Conservation (phyloP, 1,284 basidiomycete genomes). For the Ceratobasidium papillatum region DNA sequence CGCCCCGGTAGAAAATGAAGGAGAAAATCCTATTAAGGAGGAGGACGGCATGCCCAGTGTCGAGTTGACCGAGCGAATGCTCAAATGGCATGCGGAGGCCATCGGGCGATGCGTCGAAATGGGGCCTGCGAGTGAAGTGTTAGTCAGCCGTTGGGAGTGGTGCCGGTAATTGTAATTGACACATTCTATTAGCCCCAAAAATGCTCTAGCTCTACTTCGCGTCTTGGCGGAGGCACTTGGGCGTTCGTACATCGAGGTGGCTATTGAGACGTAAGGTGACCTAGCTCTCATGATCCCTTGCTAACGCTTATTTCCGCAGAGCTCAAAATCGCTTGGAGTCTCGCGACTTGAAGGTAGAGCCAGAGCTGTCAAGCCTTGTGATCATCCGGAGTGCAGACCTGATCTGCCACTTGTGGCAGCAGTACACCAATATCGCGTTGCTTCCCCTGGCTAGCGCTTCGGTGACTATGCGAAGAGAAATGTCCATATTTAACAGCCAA, state of each 20-base stretch:
- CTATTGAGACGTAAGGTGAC: constrained; percentile 84
- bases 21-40: constrained; percentile 75
- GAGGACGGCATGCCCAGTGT: constrained; percentile 83
- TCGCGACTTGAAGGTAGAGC: constrained; percentile 80
- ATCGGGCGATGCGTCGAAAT: constrained; percentile 92
- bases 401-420: constrained; percentile 95
- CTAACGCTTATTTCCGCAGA: constrained; percentile 55
- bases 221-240: constrained; percentile 91
- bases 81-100: constrained; percentile 96
- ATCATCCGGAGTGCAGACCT: constrained; percentile 84
- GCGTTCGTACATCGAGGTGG: constrained; percentile 87
- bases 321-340: constrained; percentile 76
- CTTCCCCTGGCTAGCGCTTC: constrained; percentile 88
- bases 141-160: constrained; percentile 52
- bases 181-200: constrained; percentile 74
- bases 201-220: constrained; percentile 84
- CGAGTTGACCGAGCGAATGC: constrained; percentile 84
- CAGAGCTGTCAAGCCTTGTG: constrained; percentile 74
- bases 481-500: constrained; percentile 93
- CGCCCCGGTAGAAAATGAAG: constrained; percentile 47
- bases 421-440: constrained; percentile 91
- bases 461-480: constrained; percentile 90
- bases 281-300: background rate
- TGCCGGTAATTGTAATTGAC: background rate
- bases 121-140: constrained; percentile 83